Conservation (phyloP, 2,329 filamentous ascomycete genomes). For the Seiridium unicorne region DNA sequence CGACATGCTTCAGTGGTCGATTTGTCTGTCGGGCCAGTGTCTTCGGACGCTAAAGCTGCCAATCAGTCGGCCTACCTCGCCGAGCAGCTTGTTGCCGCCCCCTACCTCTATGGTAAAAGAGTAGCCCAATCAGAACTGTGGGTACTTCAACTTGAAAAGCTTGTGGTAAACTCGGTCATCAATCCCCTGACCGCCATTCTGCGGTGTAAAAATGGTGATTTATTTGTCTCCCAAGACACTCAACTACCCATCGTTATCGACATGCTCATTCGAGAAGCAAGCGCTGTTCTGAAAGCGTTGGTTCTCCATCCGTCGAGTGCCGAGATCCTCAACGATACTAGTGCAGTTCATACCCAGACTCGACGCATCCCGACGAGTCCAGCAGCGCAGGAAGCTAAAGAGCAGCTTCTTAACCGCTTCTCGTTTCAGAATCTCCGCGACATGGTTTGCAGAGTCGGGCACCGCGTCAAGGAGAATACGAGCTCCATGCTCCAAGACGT, state of each 20-base stretch:
- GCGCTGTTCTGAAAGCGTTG: constrained; percentile 67
- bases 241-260: constrained; percentile 61
- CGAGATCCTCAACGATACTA: constrained; percentile 31
- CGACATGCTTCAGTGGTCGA: constrained; percentile 50
- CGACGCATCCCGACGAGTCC: constrained; percentile 30
- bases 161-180: constrained; percentile 76
- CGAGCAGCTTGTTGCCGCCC: constrained; percentile 38
- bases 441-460: constrained; percentile 46
- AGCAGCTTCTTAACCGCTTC: constrained; percentile 37
- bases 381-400: constrained; percentile 36
- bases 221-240: constrained; percentile 58
- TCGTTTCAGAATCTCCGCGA: constrained; percentile 37
- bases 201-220: constrained; percentile 72
- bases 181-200: constrained; percentile 84
- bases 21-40: constrained; percentile 46
- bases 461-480: constrained; percentile 50
- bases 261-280: constrained; percentile 71
- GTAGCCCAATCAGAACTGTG: constrained; percentile 45
- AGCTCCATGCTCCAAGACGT: constrained; percentile 65
- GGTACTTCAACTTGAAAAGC: constrained; percentile 77
- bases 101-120: constrained; percentile 38
- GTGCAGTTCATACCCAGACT: not conserved
- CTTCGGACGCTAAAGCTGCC: constrained; percentile 19
- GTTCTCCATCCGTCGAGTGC: constrained; percentile 55
- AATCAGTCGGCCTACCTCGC: constrained; percentile 34